Evolutionary conservation across 1,284 basidiomycete genomes (phyloP), one percentile per base, ranked within the genome.

Genomic region (Macrocybe sp.): DNA sequence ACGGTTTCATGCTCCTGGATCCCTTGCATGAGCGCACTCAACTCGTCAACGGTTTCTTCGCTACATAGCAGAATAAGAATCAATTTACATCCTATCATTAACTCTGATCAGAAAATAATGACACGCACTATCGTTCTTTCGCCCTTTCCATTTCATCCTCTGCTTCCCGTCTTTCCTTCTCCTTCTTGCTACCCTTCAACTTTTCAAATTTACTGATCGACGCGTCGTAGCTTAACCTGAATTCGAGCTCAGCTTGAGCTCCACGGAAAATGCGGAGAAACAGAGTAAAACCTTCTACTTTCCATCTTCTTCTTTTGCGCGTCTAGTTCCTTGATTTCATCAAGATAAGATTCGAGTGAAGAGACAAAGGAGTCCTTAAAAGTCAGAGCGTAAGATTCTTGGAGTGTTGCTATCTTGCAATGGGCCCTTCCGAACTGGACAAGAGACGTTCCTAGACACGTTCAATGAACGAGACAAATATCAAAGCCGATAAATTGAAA

Each of bases 1-100:
- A 73, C 66, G 34, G 79, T 70, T 60, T 93, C 90, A 46, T 83
- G 81, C 55, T 89, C 82, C 61, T 91, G 87, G 41, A 95, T 85
- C 0, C 71, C 73, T 45, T 79, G 74, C 76, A 93, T 89, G 30
- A 86, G 78, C 1, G 76, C 75, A 16, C 80, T 82, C 0, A 92
- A 77, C 51, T 93, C 89, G 60, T 92, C 87, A 14, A 80, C 75
- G 0, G 85, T 82, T 63, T 95, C 89, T 48, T 93, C 89, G 56
- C 90, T 92, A 54, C 5, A 45, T 30, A 36, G 6, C 16, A 16
- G 46, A 45, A 37, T 6, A 48, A 37, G 31, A 29, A 35, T 8
- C 10, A 41, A 16, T 14, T 7, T 3, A 16, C 37, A 37, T 22
- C 22, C 22, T 22, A 22, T 22, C 22, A 22, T 22, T 22, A 22